phyloP scores from a whole-genome alignment of 352 stramenopile genomes.

The Phytophthora colocasiae region DNA sequence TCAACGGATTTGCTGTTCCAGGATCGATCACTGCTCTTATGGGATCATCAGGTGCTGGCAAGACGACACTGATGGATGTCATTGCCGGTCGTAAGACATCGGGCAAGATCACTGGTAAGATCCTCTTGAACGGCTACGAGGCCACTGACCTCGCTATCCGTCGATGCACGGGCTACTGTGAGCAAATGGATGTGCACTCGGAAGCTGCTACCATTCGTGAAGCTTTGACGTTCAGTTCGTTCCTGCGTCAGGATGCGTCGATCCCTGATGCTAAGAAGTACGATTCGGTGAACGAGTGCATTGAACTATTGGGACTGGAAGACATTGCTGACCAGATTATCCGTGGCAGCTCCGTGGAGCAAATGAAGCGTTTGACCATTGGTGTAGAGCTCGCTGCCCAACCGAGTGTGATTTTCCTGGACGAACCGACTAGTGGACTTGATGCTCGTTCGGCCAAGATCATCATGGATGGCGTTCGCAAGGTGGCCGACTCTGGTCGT shows the following conservation, averaged over 20 bases:
- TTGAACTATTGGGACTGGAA: constrained; percentile 1
- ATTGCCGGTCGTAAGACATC: constrained; percentile 15
- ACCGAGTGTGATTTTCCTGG: constrained; percentile 2
- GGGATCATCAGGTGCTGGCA: constrained; percentile 21
- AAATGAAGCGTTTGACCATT: constrained; percentile 6
- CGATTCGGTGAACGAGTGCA: constrained; percentile 10
- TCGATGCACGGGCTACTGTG: constrained; percentile 30
- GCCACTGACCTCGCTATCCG: constrained; percentile 39
- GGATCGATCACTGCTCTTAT: constrained; percentile 19
- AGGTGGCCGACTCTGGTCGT: too few relatives aligned
- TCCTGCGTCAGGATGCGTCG: constrained; percentile 6
- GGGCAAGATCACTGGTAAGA: constrained; percentile 1
- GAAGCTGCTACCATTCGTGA: constrained; percentile 26
- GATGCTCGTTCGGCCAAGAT: too few relatives aligned
- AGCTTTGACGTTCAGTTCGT: constrained; percentile 16
- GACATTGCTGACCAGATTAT: constrained; percentile 44
- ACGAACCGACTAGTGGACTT: too few relatives aligned
- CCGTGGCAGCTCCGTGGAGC: constrained; percentile 11
- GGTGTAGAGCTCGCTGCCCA: constrained; percentile 6
- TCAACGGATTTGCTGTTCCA: constrained; percentile 44
- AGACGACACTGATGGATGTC: constrained; percentile 29
- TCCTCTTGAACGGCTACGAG: constrained; percentile 15
- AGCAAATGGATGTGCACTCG: constrained; percentile 33
- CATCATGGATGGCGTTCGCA: too few relatives aligned
- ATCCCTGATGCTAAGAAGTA: constrained; percentile 1